Conservation (phyloP, 805 yeast genomes). For the Vanderwaltozyma verrucispora region DNA sequence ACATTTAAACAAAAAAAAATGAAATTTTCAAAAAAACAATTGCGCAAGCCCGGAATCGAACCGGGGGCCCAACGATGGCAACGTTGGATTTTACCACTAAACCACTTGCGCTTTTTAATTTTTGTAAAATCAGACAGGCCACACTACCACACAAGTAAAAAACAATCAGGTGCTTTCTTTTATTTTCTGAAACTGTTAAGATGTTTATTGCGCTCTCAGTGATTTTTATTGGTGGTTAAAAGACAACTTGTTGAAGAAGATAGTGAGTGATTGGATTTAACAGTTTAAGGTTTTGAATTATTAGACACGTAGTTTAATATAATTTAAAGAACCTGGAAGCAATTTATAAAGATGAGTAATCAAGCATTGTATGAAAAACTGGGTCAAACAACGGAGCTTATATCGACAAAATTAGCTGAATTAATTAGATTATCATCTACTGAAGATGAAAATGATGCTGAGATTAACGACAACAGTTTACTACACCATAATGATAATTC, state of each 20-base stretch:
- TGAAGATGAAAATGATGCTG: slow-evolving; percentile 10
- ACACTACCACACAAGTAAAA: too few species aligned
- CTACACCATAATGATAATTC: not conserved
- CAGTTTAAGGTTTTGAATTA: too few species aligned
- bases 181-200: too few species aligned
- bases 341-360: slow-evolving; percentile 17
- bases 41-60: slow-evolving; percentile 3
- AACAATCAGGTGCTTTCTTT: too few species aligned
- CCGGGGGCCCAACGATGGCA: slow-evolving; percentile 3
- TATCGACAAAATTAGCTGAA: slow-evolving; percentile 23
- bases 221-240: too few species aligned
- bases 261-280: too few species aligned
- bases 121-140: too few species aligned
- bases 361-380: slow-evolving; percentile 24
- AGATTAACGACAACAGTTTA: slow-evolving; percentile 4
- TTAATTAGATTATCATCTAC: slow-evolving; percentile 20
- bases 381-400: slow-evolving; percentile 22
- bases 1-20: too few species aligned
- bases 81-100: slow-evolving; percentile 3
- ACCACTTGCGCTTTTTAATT: slow-evolving; percentile 2
- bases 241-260: too few species aligned
- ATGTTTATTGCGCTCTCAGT: too few species aligned
- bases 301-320: too few species aligned
- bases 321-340: too few species aligned
- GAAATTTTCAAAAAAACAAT: not conserved